Evolutionary conservation across 2,329 filamentous ascomycete species (phyloP), one percentile per base, ranked within the genome.

Genomic region (Alternaria incomplexa): DNA sequence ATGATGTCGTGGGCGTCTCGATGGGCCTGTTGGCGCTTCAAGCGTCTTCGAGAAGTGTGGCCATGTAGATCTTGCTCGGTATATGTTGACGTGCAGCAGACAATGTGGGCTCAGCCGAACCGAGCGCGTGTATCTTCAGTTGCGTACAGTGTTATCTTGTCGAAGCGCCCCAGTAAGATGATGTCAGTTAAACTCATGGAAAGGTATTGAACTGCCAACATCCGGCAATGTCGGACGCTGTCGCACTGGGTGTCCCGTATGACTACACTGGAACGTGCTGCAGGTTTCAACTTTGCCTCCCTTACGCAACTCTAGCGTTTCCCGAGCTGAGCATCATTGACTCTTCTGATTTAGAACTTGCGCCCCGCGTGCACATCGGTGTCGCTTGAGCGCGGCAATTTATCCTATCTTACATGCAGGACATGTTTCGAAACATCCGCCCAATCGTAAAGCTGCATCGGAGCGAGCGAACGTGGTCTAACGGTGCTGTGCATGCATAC

Each of bases 381-480:
- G 30, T 46, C 58, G 57, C 54, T 44, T 46, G 52, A 23, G 53
- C 22, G 59, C 55, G 52, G 45, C 25, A 63, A 54, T 67, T 58
- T 59, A 56, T 28, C 54, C 51, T 43, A 63, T 66, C 67, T 67
- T 47, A 69, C 70, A 30, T 65, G 66, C 68, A 68, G 54, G 28
- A 63, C 63, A 60, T 30, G 67, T 72, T 76, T 74, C 59, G 67
- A 75, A 76, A 76, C 72, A 71, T 69, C 67, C 70, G 62, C 47
- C 73, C 36, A 74, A 74, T 75, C 22, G 66, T 9, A 62, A 36
- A 3, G 15, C 20, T 15, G 15, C 15, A 11, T 56, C 26, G 47
- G 57, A 53, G 59, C 60, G 57, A 58, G 53, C 22, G 45, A 54
- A 67, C 64, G 23, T 58, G 25, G 44, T 59, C 25, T 22, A 25